A percentile compares a stretch with the other conserved stretches of the same genome.
phyloP scores from a whole-genome alignment of 176 grass and related monocot genomes.

The Aegilops umbellulata region DNA sequence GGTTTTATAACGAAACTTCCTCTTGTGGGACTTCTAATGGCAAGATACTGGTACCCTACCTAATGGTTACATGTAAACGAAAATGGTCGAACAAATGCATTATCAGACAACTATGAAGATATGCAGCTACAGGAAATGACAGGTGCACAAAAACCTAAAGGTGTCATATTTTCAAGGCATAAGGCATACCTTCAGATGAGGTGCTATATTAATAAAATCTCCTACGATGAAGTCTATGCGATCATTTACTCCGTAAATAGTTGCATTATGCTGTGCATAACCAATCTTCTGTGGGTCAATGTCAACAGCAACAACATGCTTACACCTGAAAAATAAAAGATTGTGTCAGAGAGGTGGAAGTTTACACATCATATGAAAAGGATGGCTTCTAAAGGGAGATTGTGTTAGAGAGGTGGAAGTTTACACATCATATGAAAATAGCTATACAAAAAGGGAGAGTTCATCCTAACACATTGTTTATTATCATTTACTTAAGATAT shows the following conservation, averaged over 20 bases:
- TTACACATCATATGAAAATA: too few species aligned
- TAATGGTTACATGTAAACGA: neutral
- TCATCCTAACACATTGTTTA: slow-evolving; percentile 12
- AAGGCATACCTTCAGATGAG: slow-evolving; percentile 61
- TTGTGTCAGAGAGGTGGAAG: slow-evolving; percentile 11
- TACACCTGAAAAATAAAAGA: slow-evolving; percentile 63
- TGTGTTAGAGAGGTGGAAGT: slow-evolving; percentile 11
- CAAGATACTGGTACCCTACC: neutral
- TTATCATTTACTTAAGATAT: neutral
- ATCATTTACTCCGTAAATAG: slow-evolving; percentile 73
- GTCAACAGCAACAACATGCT: slow-evolving; percentile 92
- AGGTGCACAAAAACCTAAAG: slow-evolving; percentile 12
- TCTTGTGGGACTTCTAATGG: too few species aligned
- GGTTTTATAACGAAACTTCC: too few species aligned
- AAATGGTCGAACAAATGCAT: neutral
- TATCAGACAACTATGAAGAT: neutral
- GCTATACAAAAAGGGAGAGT: neutral
- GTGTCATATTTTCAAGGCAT: slow-evolving; percentile 16
- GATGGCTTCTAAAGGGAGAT: too few species aligned
- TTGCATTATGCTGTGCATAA: slow-evolving; percentile 82
- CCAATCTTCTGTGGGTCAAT: slow-evolving; percentile 88
- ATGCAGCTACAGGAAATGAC: neutral
- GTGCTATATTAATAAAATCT: slow-evolving; percentile 66
- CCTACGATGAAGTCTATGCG: slow-evolving; percentile 79
- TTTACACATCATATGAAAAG: too few species aligned